Conservation (phyloP, 345 rosid genomes). For the Lumnitzera littorea region DNA sequence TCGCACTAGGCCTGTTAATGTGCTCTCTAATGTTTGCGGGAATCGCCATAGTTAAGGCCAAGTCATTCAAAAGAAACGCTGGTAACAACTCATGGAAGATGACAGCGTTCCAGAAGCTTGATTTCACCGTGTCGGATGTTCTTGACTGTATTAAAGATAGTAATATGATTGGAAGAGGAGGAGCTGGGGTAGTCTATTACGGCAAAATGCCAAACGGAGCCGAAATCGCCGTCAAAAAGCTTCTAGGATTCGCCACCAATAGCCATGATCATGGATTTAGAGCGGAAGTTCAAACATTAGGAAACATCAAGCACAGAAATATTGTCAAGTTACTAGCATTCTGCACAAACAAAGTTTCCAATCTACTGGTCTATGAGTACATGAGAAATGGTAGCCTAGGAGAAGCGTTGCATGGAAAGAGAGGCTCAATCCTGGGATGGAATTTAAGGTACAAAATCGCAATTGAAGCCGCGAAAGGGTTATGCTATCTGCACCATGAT, state of each 20-base stretch:
- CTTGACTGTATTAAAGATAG: slow-evolving; percentile 59
- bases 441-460: slow-evolving; percentile 54
- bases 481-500: slow-evolving; percentile 71
- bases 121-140: slow-evolving; percentile 37
- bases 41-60: slow-evolving; percentile 43
- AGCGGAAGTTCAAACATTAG: slow-evolving; percentile 61
- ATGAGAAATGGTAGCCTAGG: slow-evolving; percentile 72
- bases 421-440: slow-evolving; percentile 48
- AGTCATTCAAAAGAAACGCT: slow-evolving; percentile 31
- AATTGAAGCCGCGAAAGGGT: slow-evolving; percentile 63
- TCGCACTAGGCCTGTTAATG: slow-evolving; percentile 44
- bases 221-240: slow-evolving; percentile 59
- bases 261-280: slow-evolving; percentile 52
- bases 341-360: slow-evolving; percentile 54
- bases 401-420: slow-evolving; percentile 54
- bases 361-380: slow-evolving; percentile 60
- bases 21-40: slow-evolving; percentile 39
- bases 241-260: slow-evolving; percentile 33
- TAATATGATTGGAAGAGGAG: slow-evolving; percentile 64
- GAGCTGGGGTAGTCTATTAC: slow-evolving; percentile 60
- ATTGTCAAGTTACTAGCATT: slow-evolving; percentile 60
- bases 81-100: slow-evolving; percentile 39
- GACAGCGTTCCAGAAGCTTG: slow-evolving; percentile 61
- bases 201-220: slow-evolving; percentile 51
- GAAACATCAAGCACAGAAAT: slow-evolving; percentile 63